Percentiles rank a stretch among this genome's conserved stretches.
Conservation (phyloP, 768 basidiomycete genomes). For the Tephrocybe sp. region DNA sequence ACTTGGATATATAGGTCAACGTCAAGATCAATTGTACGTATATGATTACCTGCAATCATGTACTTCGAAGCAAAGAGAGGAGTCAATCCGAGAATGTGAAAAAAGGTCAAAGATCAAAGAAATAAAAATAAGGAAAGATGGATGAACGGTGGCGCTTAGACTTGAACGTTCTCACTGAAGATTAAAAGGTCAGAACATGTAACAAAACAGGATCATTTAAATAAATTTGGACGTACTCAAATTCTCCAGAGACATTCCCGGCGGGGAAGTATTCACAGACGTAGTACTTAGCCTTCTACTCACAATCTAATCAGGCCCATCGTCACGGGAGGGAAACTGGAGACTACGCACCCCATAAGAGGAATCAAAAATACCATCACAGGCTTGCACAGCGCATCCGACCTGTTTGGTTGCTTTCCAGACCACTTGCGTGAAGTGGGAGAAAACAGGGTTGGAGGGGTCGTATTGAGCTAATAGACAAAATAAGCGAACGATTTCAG, state of each 20-base stretch:
- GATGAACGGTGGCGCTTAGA: slow-evolving; percentile 20
- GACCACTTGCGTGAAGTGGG: slow-evolving; percentile 77
- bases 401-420: slow-evolving; percentile 69
- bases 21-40: too few species aligned
- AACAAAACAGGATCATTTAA: neutral
- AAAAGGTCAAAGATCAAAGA: slow-evolving; percentile 5
- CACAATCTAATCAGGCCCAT: slow-evolving; percentile 5
- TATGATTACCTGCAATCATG: too few species aligned
- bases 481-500: neutral
- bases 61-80: neutral
- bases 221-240: slow-evolving; percentile 45
- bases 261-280: slow-evolving; percentile 70
- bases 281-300: slow-evolving; percentile 53
- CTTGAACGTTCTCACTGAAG: slow-evolving; percentile 46
- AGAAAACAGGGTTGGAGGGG: slow-evolving; percentile 53
- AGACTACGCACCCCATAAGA: slow-evolving; percentile 49
- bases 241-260: slow-evolving; percentile 66
- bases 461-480: slow-evolving; percentile 48
- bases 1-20: too few species aligned
- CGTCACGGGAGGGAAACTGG: neutral
- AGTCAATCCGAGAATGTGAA: slow-evolving; percentile 14
- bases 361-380: slow-evolving; percentile 57
- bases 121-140: slow-evolving; percentile 4
- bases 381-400: slow-evolving; percentile 60
- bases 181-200: neutral